These are phyloP conservation scores for Coccinonectria pachysandricola DNA, from an alignment of 2,329 filamentous ascomycete genomes.

Conservation along the genomic window DNA sequence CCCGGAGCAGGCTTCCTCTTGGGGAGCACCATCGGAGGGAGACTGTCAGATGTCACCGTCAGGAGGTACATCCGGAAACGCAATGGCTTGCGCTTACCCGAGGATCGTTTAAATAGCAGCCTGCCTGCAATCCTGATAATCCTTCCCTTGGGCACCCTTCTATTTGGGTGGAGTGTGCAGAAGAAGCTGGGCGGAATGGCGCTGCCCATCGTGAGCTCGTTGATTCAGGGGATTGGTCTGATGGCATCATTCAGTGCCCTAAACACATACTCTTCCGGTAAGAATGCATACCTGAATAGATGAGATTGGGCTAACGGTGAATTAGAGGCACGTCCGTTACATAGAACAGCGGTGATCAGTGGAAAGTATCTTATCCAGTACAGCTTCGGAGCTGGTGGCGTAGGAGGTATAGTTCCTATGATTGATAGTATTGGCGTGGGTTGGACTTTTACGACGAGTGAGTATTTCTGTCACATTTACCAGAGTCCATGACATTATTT, in stretches of 20 bases:
- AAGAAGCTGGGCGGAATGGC: constrained; percentile 23
- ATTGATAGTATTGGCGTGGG: constrained; percentile 14
- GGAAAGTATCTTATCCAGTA: constrained; percentile 19
- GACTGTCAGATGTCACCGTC: constrained; percentile 30
- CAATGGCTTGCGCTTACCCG: constrained; percentile 19
- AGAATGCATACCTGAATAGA: not conserved
- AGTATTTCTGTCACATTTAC: too few relatives aligned
- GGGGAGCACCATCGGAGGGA: constrained; percentile 55
- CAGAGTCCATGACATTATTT: too few relatives aligned
- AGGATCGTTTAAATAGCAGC: constrained; percentile 23
- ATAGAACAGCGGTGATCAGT: constrained; percentile 16
- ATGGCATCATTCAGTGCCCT: constrained; percentile 28
- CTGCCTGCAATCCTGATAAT: constrained; percentile 21
- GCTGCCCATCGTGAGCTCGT: constrained; percentile 23
- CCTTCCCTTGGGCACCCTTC: constrained; percentile 20
- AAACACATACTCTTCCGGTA: constrained; percentile 30
- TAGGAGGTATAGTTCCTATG: constrained; percentile 16
- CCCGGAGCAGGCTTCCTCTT: constrained; percentile 55
- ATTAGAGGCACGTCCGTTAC: constrained; percentile 11
- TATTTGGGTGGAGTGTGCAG: constrained; percentile 28
- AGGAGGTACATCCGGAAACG: constrained; percentile 29
- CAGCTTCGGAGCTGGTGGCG: constrained; percentile 16
- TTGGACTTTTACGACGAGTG: constrained; percentile 16
- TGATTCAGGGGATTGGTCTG: constrained; percentile 24
- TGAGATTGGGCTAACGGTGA: not conserved